These are phyloP conservation scores for Fennellomyces sp. DNA, from an alignment of 371 early-diverging fungal species.

Conservation along the genomic window DNA sequence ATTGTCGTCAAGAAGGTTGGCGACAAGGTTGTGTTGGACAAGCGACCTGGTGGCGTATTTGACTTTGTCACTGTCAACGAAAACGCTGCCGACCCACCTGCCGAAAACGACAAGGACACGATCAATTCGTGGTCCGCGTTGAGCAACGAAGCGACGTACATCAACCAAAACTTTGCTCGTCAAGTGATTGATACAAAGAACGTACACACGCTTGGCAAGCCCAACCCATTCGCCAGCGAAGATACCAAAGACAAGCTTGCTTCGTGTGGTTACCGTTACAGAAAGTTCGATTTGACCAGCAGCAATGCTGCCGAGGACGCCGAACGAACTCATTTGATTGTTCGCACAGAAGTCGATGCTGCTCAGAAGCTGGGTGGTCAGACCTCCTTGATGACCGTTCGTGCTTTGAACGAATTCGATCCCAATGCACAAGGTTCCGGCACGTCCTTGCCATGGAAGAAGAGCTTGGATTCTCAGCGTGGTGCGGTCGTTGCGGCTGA, in stretches of 20 bases:
- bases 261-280: constrained; percentile 89
- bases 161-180: constrained; percentile 85
- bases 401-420: constrained; percentile 94
- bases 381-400: constrained; percentile 69
- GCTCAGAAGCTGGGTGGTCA: constrained; percentile 65
- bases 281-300: constrained; percentile 69
- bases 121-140: constrained; percentile 89
- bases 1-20: constrained; percentile 88
- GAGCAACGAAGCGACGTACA: constrained; percentile 88
- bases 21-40: constrained; percentile 90
- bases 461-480: constrained; percentile 93
- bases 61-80: constrained; percentile 93
- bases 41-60: constrained; percentile 80
- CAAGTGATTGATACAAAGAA: constrained; percentile 76
- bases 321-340: constrained; percentile 68
- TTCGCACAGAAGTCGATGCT: constrained; percentile 92
- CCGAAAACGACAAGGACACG: constrained; percentile 87
- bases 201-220: constrained; percentile 57
- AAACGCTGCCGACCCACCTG: constrained; percentile 91
- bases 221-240: constrained; percentile 77
- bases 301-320: constrained; percentile 25
- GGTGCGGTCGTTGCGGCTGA: constrained; percentile 97
- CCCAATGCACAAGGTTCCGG: constrained; percentile 85
- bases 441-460: constrained; percentile 93
- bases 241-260: constrained; percentile 66